Evolutionary conservation across 148 eudicot genomes (phyloP), one percentile per base, ranked within the genome.

Genomic region (Rhododendron ovatum): DNA sequence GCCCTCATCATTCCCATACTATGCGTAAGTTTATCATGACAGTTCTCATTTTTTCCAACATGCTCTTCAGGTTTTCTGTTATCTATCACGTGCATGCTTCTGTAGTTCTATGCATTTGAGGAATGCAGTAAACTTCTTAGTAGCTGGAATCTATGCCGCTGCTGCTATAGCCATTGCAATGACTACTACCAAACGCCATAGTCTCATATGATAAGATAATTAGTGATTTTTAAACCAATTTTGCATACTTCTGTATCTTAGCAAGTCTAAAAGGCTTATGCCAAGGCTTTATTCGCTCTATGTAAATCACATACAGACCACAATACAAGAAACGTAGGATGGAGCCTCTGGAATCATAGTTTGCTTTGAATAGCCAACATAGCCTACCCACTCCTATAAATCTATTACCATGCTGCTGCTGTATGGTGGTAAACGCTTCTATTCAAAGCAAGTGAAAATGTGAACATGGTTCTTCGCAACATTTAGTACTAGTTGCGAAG

Each of bases 1-100:
- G 30, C 30, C 30, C 30, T 30, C 30, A 0, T 30, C 30, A 30
- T 84, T 94, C 96, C 96, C 96, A 81, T 93, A 84, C 88, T 87
- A 88, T 75, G 92, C 53, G 93, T 94, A 88, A 92, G 91, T 73
- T 30, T 67, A 35, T 75, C 65, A 63, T 76, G 41, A 80, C 37
- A 50, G 69, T 35, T 13, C 55, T 48, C 15, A 53, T 1, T 45
- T 51, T 78, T 14, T 53, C 0, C 22, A 15, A 53, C 80, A 84
- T 37, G 80, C 8, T 84, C 20, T 76, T 26, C 8, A 53, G 8
- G 35, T 78, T 47, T 51, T 82, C 78, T 61, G 33, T 74, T 26
- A 3, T 51, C 50, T 13, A 24, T 53, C 47, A 26, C 43, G 47
- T 63, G 17, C 53, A 18, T 15, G 33, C 71, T 24, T 22, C 1